Percentiles rank a stretch among this genome's conserved stretches.
Conservation (phyloP, 2,329 filamentous ascomycete genomes). For the Sporothrix euskadiensis region DNA sequence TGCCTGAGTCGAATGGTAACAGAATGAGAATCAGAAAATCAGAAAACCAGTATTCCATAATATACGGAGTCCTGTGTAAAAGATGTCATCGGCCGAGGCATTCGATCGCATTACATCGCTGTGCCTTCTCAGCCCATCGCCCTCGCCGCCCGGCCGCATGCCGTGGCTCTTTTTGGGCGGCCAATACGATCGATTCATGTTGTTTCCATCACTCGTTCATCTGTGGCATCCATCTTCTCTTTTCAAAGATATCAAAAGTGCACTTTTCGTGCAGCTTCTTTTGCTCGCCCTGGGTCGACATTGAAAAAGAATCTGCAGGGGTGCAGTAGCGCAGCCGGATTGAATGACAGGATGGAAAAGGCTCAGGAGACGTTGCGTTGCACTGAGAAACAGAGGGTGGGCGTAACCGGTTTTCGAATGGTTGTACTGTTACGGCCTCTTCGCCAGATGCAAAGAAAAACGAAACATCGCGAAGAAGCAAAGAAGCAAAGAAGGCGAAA, state of each 20-base stretch:
- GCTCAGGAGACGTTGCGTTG: background rate
- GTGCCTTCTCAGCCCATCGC: background rate
- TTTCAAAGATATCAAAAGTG: background rate
- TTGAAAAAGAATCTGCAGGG: background rate
- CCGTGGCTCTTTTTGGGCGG: background rate
- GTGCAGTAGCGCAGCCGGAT: slow-evolving; percentile 18
- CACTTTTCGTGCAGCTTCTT: background rate
- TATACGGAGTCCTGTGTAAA: background rate
- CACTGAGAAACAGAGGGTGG: background rate
- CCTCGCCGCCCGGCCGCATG: no score
- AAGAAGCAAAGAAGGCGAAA: background rate
- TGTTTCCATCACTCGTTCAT: background rate
- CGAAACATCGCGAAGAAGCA: background rate
- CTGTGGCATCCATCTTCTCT: background rate
- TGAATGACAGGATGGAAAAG: background rate
- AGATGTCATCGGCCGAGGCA: background rate
- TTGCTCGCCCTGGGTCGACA: background rate
- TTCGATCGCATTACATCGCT: background rate
- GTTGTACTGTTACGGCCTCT: background rate
- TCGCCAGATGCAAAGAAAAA: background rate
- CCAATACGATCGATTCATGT: background rate
- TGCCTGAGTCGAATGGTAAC: background rate
- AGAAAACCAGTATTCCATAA: no score
- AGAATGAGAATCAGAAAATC: background rate
- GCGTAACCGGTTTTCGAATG: slow-evolving; percentile 20